A percentile compares a stretch with the other conserved stretches of the same genome.
Evolutionary conservation across 23 red algal species (phyloP).

Genomic region (Agarophyton chilense): DNA sequence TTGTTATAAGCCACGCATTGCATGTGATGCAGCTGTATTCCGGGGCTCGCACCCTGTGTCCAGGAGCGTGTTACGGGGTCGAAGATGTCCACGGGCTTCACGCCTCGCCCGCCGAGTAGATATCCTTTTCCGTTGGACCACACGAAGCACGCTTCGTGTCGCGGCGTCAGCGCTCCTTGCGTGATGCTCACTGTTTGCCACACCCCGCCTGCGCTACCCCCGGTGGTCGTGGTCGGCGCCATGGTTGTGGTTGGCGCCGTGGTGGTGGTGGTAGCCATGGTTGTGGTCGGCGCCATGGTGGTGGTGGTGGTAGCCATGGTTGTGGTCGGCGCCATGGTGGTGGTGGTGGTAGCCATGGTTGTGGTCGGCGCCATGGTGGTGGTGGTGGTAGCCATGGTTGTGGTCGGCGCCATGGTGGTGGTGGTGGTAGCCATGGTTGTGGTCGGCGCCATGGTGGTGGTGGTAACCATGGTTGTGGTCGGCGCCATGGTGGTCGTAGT

Average conservation of each 20-base stretch:
- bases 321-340: neutral
- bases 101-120: constrained; percentile 48
- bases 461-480: neutral
- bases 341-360: neutral
- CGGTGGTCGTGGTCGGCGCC: neutral
- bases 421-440: neutral
- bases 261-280: neutral
- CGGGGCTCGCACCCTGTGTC: constrained; percentile 16
- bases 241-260: neutral
- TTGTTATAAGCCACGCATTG: constrained; percentile 47
- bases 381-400: neutral
- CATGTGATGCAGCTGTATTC: constrained; percentile 73
- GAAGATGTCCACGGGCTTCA: constrained; percentile 50
- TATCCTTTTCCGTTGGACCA: constrained; percentile 51
- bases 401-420: neutral
- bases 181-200: constrained; percentile 1
- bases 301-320: neutral
- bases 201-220: neutral
- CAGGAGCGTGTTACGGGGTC: constrained; percentile 45
- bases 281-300: neutral
- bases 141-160: constrained; percentile 73
- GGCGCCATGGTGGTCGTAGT: neutral
- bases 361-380: neutral
- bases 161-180: neutral
- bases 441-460: neutral